phyloP scores from a whole-genome alignment of 2,329 filamentous ascomycete species.

The Laburnicola sp. region DNA sequence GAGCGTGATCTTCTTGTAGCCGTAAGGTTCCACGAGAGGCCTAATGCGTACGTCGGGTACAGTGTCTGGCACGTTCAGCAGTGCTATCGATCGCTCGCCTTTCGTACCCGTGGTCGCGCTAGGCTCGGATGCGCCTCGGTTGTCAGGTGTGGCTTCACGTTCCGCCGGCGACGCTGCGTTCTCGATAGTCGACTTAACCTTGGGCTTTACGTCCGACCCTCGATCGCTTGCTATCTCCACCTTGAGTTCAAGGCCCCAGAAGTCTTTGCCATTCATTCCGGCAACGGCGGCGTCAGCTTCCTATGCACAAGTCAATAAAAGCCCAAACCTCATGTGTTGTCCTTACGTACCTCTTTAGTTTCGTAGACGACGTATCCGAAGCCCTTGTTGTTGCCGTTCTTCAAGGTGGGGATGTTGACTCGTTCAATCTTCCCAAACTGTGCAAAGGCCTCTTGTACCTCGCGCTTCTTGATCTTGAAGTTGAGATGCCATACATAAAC shows the following conservation, averaged over 20 bases:
- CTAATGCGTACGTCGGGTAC: constrained; percentile 85
- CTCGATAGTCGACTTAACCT: constrained; percentile 50
- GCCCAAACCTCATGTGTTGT: background rate
- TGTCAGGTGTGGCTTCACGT: constrained; percentile 44
- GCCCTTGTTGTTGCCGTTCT: constrained; percentile 71
- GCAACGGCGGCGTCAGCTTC: constrained; percentile 65
- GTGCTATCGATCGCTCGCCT: constrained; percentile 69
- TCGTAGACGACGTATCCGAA: constrained; percentile 80
- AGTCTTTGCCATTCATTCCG: constrained; percentile 69
- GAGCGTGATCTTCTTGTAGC: constrained; percentile 76
- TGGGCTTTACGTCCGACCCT: constrained; percentile 49
- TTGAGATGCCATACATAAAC: constrained; percentile 83
- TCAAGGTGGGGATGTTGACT: constrained; percentile 68
- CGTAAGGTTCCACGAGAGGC: constrained; percentile 70
- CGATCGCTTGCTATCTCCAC: constrained; percentile 57
- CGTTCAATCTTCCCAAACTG: constrained; percentile 75
- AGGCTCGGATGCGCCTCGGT: too few species aligned
- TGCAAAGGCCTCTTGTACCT: constrained; percentile 70
- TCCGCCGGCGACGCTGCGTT: constrained; percentile 47
- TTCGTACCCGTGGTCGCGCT: constrained; percentile 27
- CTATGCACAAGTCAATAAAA: background rate
- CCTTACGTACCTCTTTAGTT: constrained; percentile 54
- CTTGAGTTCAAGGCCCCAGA: constrained; percentile 67
- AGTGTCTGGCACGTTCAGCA: constrained; percentile 88
- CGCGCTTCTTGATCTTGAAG: constrained; percentile 74